Percentiles rank a stretch among this genome's conserved stretches.
phyloP scores from a whole-genome alignment of 2,329 filamentous ascomycete species.

The Trichoderma brevicompactum region DNA sequence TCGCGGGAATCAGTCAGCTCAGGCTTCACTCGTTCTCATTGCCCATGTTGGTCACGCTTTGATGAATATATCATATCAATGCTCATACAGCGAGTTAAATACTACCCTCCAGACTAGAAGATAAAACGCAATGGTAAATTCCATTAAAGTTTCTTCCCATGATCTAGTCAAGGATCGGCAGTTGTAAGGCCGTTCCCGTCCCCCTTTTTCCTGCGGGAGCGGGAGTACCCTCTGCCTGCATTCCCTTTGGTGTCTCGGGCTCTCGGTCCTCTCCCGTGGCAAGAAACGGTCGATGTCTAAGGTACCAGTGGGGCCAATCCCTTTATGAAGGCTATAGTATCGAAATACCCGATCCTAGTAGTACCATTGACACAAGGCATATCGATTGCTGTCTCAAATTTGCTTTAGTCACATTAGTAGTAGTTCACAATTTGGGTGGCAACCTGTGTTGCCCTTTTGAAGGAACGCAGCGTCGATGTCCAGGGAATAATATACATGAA shows the following conservation, averaged over 20 bases:
- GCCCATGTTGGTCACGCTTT: neutral
- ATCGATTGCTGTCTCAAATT: neutral
- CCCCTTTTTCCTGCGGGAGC: neutral
- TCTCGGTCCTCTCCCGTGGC: neutral
- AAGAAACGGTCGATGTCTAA: slow-evolving; percentile 2
- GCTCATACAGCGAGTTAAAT: neutral
- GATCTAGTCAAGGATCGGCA: neutral
- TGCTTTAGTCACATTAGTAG: neutral
- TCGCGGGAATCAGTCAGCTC: neutral
- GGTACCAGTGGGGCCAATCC: neutral
- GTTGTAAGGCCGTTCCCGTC: neutral
- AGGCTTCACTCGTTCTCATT: neutral
- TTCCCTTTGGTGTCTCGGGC: slow-evolving; percentile 22
- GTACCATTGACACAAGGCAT: neutral
- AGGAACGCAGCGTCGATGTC: too few species aligned
- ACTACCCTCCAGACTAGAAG: neutral
- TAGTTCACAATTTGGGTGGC: neutral
- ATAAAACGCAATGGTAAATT: too few species aligned
- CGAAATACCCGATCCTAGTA: neutral
- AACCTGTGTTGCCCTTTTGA: neutral
- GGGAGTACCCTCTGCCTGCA: neutral
- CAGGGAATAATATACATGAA: too few species aligned
- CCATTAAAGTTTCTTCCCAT: neutral
- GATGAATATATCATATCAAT: neutral
- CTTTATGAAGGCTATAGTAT: neutral